These are phyloP conservation scores for Fomitopsis schrenkii DNA, from an alignment of 1,284 basidiomycete genomes.

Conservation along the genomic window DNA sequence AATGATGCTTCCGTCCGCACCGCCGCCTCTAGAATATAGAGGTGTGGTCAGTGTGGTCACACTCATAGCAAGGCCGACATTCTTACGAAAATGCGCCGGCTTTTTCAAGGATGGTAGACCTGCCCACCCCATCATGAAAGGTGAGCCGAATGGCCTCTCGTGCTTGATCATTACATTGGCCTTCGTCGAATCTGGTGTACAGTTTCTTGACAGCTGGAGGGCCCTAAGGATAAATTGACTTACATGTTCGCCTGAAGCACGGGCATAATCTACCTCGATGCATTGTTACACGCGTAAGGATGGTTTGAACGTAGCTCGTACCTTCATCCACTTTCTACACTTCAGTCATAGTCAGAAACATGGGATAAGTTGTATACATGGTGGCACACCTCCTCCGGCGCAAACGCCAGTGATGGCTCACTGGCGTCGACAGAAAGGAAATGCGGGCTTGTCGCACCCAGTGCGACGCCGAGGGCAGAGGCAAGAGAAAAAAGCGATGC, in stretches of 20 bases:
- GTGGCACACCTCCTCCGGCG: too few species aligned
- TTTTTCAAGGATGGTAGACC: slow-evolving; percentile 4
- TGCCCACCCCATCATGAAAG: slow-evolving; percentile 15
- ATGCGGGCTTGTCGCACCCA: neutral
- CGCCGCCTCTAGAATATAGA: slow-evolving; percentile 3
- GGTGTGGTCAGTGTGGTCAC: neutral
- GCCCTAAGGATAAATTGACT: neutral
- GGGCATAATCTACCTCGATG: slow-evolving; percentile 1
- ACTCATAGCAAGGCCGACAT: neutral
- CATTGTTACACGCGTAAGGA: neutral
- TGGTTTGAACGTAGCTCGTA: neutral
- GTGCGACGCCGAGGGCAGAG: neutral
- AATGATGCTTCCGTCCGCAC: slow-evolving; percentile 21
- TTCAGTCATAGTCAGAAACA: neutral
- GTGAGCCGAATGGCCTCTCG: slow-evolving; percentile 12
- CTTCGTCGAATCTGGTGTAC: slow-evolving; percentile 4
- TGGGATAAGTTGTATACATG: neutral
- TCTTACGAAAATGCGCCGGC: slow-evolving; percentile 8
- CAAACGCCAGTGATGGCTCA: too few species aligned
- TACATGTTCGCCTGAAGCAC: slow-evolving; percentile 13
- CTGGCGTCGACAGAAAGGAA: too few species aligned
- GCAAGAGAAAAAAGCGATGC: neutral
- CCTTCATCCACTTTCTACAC: slow-evolving; percentile 6
- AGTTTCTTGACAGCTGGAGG: too few species aligned
- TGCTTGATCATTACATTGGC: slow-evolving; percentile 12